Evolutionary conservation across 805 yeast species (phyloP).

Genomic region (Schwanniomyces polymorphus): DNA sequence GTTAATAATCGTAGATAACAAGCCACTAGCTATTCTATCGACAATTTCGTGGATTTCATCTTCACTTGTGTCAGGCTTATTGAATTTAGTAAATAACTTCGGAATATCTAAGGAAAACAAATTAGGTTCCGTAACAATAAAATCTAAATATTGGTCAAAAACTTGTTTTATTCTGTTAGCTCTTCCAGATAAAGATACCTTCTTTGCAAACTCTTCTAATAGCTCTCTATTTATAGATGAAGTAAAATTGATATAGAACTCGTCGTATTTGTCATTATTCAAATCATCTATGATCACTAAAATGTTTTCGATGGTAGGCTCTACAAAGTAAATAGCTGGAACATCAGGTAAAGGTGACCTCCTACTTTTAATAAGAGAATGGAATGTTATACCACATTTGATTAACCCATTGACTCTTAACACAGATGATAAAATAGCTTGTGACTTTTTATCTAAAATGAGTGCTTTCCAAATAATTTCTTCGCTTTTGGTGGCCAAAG

Average conservation of each 20-base stretch:
- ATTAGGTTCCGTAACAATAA: constrained; percentile 89
- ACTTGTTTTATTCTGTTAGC: constrained; percentile 79
- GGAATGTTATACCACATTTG: constrained; percentile 90
- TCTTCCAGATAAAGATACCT: constrained; percentile 71
- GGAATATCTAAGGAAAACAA: constrained; percentile 76
- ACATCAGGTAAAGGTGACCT: constrained; percentile 91
- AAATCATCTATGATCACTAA: constrained; percentile 70
- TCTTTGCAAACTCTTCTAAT: constrained; percentile 84
- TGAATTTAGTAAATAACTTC: constrained; percentile 65
- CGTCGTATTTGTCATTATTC: constrained; percentile 71
- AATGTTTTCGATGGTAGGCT: constrained; percentile 81
- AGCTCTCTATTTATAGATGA: constrained; percentile 74
- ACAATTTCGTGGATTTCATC: constrained; percentile 69
- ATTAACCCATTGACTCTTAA: constrained; percentile 87
- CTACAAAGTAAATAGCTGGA: constrained; percentile 89
- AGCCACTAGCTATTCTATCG: constrained; percentile 71
- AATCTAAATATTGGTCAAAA: constrained; percentile 91
- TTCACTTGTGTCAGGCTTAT: constrained; percentile 72
- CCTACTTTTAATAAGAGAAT: constrained; percentile 66
- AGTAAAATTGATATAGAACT: constrained; percentile 82
- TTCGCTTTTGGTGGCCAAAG: constrained; percentile 56
- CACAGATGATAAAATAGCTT: constrained; percentile 87
- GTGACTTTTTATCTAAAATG: constrained; percentile 76
- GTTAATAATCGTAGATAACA: constrained; percentile 78
- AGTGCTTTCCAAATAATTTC: constrained; percentile 90